phyloP scores from a whole-genome alignment of 768 basidiomycete genomes.

The Boletus insuetus region DNA sequence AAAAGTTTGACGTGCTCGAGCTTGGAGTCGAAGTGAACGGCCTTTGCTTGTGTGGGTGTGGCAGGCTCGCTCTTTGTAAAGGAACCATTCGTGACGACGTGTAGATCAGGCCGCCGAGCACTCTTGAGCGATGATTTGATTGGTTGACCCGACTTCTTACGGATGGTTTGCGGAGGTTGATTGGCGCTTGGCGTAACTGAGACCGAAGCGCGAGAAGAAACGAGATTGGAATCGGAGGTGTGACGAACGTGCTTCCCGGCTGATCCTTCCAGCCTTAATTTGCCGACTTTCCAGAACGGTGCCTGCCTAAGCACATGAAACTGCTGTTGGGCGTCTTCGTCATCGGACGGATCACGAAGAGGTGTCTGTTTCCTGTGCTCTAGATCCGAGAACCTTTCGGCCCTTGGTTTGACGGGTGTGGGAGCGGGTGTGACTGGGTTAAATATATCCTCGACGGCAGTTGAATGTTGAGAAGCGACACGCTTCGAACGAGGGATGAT shows the following conservation, averaged over 20 bases:
- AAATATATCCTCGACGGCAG: conserved; percentile 28
- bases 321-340: conserved; percentile 22
- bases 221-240: conserved; percentile 19
- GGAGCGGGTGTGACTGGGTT: conserved; percentile 43
- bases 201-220: not conserved
- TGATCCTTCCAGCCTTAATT: conserved; percentile 26
- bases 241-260: conserved; percentile 19
- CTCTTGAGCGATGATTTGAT: conserved; percentile 90
- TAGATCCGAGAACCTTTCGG: conserved; percentile 13
- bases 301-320: conserved; percentile 23
- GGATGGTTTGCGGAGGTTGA: conserved; percentile 42
- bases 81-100: conserved; percentile 47
- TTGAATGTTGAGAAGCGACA: conserved; percentile 27
- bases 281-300: conserved; percentile 19
- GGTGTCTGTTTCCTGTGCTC: conserved; percentile 11
- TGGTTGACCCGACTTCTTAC: conserved; percentile 93
- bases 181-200: not conserved
- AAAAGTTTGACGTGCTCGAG: conserved; percentile 95
- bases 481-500: conserved; percentile 39
- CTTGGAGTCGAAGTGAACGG: conserved; percentile 89
- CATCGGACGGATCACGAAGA: conserved; percentile 31
- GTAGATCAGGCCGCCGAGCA: conserved; percentile 51
- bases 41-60: conserved; percentile 77
- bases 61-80: conserved; percentile 72
- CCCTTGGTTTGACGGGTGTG: conserved; percentile 26